Conservation (phyloP, 2,329 filamentous ascomycete genomes). For the Paecilomyces variotii region DNA sequence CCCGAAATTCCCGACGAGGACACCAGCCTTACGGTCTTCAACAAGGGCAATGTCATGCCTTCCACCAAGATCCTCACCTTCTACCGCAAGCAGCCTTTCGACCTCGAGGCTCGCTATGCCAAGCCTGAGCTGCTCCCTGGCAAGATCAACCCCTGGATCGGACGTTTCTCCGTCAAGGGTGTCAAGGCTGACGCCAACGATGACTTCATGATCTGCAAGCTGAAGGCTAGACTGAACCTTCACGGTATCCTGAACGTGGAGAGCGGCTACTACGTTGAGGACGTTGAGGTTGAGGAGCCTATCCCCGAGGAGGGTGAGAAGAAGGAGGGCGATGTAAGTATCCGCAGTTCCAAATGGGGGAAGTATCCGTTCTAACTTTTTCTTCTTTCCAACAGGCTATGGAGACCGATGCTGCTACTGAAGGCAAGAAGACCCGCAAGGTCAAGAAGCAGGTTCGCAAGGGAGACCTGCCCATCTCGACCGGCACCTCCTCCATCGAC, state of each 20-base stretch:
- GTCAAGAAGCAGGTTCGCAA: conserved; percentile 99
- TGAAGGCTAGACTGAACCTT: conserved; percentile 93
- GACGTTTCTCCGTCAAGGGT: conserved; percentile 94
- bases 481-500: conserved; percentile 75
- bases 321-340: conserved; percentile 53
- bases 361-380: conserved; percentile 11
- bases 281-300: conserved; percentile 93
- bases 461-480: conserved; percentile 82
- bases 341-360: background rate
- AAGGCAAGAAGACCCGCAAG: conserved; percentile 76
- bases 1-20: conserved; percentile 98
- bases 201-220: conserved; percentile 99
- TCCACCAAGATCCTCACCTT: conserved; percentile 99
- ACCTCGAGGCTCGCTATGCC: conserved; percentile 88
- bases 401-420: conserved; percentile 65
- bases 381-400: conserved; percentile 54
- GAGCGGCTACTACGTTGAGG: conserved; percentile 95
- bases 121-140: conserved; percentile 80
- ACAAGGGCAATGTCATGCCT: conserved; percentile 91
- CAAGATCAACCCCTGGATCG: conserved; percentile 90
- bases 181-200: conserved; percentile 89
- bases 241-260: conserved; percentile 96
- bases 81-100: conserved; percentile 96
- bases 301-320: conserved; percentile 62
- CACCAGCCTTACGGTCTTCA: conserved; percentile 93